Evolutionary conservation across 1,284 basidiomycete species (phyloP).

Genomic region (Hypsizygus ulmarius): DNA sequence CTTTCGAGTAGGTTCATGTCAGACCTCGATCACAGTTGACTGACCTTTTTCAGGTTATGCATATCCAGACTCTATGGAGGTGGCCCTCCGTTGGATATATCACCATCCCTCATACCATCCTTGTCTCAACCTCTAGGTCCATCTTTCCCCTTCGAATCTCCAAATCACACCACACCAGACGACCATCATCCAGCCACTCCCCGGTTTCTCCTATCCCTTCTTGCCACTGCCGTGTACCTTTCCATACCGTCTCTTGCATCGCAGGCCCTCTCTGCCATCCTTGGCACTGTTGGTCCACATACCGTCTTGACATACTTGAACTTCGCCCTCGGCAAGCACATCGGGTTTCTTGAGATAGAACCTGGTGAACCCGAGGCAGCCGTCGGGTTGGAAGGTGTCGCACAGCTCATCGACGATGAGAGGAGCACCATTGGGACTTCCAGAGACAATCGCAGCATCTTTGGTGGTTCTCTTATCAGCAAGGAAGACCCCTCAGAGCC

Average conservation of each 20-base stretch:
- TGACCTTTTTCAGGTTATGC: slow-evolving; percentile 58
- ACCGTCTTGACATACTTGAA: slow-evolving; percentile 79
- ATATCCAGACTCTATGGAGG: slow-evolving; percentile 83
- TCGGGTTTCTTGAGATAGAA: slow-evolving; percentile 44
- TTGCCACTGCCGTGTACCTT: slow-evolving; percentile 85
- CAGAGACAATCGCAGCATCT: slow-evolving; percentile 4
- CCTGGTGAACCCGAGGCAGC: slow-evolving; percentile 55
- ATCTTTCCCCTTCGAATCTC: slow-evolving; percentile 44
- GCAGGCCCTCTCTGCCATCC: slow-evolving; percentile 69
- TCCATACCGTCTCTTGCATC: slow-evolving; percentile 77
- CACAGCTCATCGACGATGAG: slow-evolving; percentile 43
- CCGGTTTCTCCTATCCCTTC: slow-evolving; percentile 79
- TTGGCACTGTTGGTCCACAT: slow-evolving; percentile 76
- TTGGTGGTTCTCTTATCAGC: slow-evolving; percentile 8
- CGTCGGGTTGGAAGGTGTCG: slow-evolving; percentile 69
- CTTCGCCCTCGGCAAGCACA: slow-evolving; percentile 79
- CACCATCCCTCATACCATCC: slow-evolving; percentile 65
- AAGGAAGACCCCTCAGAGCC: slow-evolving; percentile 11
- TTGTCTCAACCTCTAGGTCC: slow-evolving; percentile 68
- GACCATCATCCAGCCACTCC: slow-evolving; percentile 76
- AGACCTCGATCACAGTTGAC: slow-evolving; percentile 11
- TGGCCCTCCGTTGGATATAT: slow-evolving; percentile 72
- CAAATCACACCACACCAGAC: slow-evolving; percentile 37
- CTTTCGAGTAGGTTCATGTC: slow-evolving; percentile 55
- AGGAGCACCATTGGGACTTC: slow-evolving; percentile 7